phyloP scores from a whole-genome alignment of 2,329 filamentous ascomycete genomes.

The Penicillium fuscoglaucum region DNA sequence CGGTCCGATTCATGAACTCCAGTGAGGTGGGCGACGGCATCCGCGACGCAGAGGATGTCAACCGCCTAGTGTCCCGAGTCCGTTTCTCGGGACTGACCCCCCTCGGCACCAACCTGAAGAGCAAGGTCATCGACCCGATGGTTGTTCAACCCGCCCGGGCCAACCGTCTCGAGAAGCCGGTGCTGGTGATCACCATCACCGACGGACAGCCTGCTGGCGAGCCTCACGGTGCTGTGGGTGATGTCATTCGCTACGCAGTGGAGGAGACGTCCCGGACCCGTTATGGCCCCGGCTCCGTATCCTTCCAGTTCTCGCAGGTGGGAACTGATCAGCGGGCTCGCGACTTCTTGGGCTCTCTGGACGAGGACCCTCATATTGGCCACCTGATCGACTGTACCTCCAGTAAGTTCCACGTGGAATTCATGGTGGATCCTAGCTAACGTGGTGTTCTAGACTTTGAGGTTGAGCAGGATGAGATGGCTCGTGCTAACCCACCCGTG shows the following conservation, averaged over 20 bases:
- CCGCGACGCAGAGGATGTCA: constrained; percentile 58
- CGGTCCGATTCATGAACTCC: constrained; percentile 70
- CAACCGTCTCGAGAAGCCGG: constrained; percentile 60
- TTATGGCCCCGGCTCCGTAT: constrained; percentile 60
- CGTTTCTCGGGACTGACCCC: constrained; percentile 67
- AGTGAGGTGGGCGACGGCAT: constrained; percentile 56
- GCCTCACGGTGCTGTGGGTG: constrained; percentile 55
- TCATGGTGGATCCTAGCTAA: constrained; percentile 16
- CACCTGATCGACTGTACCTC: constrained; percentile 67
- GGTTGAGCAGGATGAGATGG: constrained; percentile 67
- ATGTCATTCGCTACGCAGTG: constrained; percentile 58
- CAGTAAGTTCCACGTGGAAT: constrained; percentile 50
- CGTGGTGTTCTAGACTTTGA: constrained; percentile 56
- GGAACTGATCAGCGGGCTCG: constrained; percentile 66
- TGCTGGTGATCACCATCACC: constrained; percentile 65
- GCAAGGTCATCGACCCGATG: constrained; percentile 64
- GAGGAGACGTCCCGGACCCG: constrained; percentile 52
- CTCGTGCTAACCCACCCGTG: constrained; percentile 60
- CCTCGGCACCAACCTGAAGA: constrained; percentile 62
- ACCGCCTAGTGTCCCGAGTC: constrained; percentile 58
- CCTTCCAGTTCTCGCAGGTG: constrained; percentile 69
- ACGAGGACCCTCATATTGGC: constrained; percentile 63
- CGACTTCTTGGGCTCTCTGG: constrained; percentile 64
- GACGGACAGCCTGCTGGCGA: constrained; percentile 67
- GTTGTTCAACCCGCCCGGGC: constrained; percentile 55